phyloP scores from a whole-genome alignment of 2,329 filamentous ascomycete species.

The Calonectria honghensis region DNA sequence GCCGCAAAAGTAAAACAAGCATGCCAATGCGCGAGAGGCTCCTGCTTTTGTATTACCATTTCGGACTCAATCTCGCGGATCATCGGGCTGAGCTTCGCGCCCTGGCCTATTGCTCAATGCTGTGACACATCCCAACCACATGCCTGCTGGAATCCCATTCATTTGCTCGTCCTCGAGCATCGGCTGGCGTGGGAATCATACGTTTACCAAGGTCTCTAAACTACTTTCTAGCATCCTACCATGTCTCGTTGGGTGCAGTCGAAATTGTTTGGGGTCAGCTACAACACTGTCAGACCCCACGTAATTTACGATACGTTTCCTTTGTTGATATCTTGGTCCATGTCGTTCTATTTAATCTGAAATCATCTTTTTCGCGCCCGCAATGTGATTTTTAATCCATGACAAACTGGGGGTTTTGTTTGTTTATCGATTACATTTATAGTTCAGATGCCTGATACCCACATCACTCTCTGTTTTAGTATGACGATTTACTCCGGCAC shows the following conservation, averaged over 20 bases:
- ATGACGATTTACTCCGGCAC: not conserved
- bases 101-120: not conserved
- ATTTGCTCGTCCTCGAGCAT: not conserved
- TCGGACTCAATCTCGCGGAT: not conserved
- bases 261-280: not conserved
- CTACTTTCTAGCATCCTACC: not conserved
- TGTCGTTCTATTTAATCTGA: not conserved
- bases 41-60: not conserved
- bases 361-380: too few relatives aligned
- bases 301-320: not conserved
- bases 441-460: not conserved
- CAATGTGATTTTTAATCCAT: not conserved
- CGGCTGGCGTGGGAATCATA: not conserved
- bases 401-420: not conserved
- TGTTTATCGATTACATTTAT: too few relatives aligned
- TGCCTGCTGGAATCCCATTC: not conserved
- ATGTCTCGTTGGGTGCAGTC: not conserved
- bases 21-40: not conserved
- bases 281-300: not conserved
- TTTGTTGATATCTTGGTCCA: not conserved
- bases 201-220: not conserved
- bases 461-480: not conserved
- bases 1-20: not conserved
- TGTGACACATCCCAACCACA: not conserved
- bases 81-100: not conserved